A percentile compares a stretch with the other conserved stretches of the same genome.
These are phyloP conservation scores for Selaginella tamariscina DNA, from an alignment of 75 land plant species.

Conservation along the genomic window DNA sequence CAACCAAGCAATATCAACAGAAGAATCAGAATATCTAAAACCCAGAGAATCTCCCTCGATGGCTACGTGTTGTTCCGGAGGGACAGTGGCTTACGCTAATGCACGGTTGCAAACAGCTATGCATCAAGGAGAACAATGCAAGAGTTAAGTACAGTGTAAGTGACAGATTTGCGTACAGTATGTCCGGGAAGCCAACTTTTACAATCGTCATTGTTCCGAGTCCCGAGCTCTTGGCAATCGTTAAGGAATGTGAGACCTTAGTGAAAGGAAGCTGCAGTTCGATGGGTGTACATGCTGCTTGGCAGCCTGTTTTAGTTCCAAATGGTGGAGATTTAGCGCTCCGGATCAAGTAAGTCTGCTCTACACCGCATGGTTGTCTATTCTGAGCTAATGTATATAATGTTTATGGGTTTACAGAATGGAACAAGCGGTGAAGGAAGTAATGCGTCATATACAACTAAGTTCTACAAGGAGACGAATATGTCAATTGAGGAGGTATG, in stretches of 20 bases:
- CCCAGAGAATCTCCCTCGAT: neutral
- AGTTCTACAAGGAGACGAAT: neutral
- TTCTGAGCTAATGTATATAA: neutral
- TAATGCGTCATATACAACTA: conserved; percentile 13
- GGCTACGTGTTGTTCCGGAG: neutral
- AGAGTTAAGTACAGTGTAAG: conserved; percentile 14
- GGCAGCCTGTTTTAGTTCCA: neutral
- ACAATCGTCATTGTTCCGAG: conserved; percentile 11
- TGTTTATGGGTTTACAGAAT: conserved; percentile 13
- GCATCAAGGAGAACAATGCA: conserved; percentile 3
- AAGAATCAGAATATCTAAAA: neutral
- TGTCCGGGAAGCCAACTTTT: conserved; percentile 19
- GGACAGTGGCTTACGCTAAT: neutral
- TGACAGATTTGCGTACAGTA: conserved; percentile 15
- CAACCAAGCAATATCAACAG: neutral
- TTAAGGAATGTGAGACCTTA: conserved; percentile 5
- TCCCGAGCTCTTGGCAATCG: neutral
- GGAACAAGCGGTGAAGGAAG: conserved; percentile 12
- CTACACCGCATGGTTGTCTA: neutral
- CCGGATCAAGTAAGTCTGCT: conserved; percentile 14
- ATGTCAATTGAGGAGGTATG: neutral
- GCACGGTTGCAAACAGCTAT: conserved; percentile 8
- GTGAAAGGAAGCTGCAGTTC: conserved; percentile 4
- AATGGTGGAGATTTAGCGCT: conserved; percentile 5
- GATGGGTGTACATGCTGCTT: neutral